Evolutionary conservation across 2,329 filamentous ascomycete species (phyloP).

Genomic region (Pyricularia sp.): DNA sequence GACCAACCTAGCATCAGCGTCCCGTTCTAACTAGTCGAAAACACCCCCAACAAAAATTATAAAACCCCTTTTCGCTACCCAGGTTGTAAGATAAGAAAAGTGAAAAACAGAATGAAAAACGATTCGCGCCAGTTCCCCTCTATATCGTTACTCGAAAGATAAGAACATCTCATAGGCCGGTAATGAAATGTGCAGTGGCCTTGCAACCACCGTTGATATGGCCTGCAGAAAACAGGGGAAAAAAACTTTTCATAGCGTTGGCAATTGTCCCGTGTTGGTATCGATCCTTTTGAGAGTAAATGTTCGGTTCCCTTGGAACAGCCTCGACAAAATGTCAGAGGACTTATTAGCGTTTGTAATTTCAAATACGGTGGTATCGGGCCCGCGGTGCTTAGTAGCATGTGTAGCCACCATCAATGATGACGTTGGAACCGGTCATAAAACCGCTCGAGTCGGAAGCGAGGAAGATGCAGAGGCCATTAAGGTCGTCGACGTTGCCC

Average conservation of each 20-base stretch:
- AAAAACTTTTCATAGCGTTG: background rate
- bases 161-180: background rate
- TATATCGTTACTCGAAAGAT: background rate
- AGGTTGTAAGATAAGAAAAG: background rate
- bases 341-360: background rate
- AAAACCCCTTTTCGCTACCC: background rate
- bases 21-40: background rate
- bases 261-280: background rate
- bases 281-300: background rate
- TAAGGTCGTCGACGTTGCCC: conserved; percentile 61
- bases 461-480: conserved; percentile 64
- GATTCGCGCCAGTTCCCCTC: background rate
- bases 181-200: background rate
- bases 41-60: background rate
- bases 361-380: background rate
- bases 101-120: background rate
- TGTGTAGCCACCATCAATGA: conserved; percentile 59
- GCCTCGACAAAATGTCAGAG: background rate
- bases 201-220: background rate
- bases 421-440: conserved; percentile 65
- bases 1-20: no score
- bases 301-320: background rate
- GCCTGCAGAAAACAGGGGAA: background rate
- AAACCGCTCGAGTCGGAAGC: conserved; percentile 59
- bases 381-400: background rate